Conservation (phyloP, 805 yeast genomes). For the Kockiozyma suomiensis region DNA sequence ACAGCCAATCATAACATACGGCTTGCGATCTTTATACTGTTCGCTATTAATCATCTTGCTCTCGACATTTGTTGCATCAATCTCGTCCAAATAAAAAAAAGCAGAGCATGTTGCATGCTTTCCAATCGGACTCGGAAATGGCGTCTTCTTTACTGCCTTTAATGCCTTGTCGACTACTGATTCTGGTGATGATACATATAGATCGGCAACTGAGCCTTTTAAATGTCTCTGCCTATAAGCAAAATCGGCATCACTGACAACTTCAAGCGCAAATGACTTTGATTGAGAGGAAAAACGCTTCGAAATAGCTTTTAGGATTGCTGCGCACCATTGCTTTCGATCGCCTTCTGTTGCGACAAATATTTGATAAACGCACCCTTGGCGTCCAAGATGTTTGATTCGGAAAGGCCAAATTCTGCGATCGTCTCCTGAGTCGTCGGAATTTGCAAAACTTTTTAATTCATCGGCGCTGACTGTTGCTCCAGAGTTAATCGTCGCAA, state of each 20-base stretch:
- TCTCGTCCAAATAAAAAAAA: conserved; percentile 51
- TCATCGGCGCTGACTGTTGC: background rate
- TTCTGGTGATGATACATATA: background rate
- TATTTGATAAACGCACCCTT: conserved; percentile 41
- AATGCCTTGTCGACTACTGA: background rate
- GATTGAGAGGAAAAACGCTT: conserved; percentile 43
- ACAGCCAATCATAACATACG: conserved; percentile 57
- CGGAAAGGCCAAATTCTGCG: conserved; percentile 41
- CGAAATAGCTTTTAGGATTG: conserved; percentile 52
- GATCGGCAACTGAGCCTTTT: background rate
- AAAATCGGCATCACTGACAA: conserved; percentile 61
- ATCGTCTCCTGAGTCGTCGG: background rate
- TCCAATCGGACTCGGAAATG: background rate
- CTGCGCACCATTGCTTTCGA: conserved; percentile 59
- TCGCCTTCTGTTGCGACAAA: conserved; percentile 46
- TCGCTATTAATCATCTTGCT: background rate
- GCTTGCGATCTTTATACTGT: background rate
- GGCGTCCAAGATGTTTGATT: conserved; percentile 43
- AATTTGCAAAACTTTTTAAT: background rate
- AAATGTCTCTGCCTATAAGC: conserved; percentile 51
- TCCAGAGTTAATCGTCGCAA: background rate
- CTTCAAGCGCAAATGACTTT: conserved; percentile 58
- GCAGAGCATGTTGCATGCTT: conserved; percentile 44
- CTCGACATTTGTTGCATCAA: conserved; percentile 41
- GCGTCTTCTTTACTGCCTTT: background rate